phyloP scores from a whole-genome alignment of 169 alveolate genomes.

The Neospora caninum region DNA sequence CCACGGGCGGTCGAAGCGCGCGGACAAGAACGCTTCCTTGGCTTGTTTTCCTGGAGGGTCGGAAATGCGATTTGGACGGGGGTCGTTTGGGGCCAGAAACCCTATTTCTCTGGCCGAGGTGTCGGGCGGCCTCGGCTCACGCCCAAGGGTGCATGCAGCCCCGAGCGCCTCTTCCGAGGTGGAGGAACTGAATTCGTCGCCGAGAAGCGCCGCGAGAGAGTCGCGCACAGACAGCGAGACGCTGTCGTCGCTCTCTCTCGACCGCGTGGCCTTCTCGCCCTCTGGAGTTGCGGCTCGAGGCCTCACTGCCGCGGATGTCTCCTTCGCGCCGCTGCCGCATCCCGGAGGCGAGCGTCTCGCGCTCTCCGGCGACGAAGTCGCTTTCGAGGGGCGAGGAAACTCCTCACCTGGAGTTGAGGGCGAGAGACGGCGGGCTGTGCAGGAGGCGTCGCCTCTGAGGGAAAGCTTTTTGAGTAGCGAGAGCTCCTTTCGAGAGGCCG shows the following conservation, averaged over 20 bases:
- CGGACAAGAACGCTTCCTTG: not conserved
- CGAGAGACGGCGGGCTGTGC: not conserved
- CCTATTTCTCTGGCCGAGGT: not conserved
- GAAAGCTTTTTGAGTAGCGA: not conserved
- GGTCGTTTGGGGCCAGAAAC: too few relatives aligned
- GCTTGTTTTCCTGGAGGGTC: not conserved
- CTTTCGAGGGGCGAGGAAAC: not conserved
- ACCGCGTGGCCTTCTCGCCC: not conserved
- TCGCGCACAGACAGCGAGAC: not conserved
- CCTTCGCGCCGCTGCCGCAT: not conserved
- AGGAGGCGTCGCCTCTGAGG: not conserved
- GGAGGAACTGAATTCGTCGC: too few relatives aligned
- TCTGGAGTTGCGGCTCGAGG: not conserved
- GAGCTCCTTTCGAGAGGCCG: not conserved
- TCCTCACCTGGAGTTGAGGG: not conserved
- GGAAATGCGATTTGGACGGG: too few relatives aligned
- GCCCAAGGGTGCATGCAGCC: too few relatives aligned
- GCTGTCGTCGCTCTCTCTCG: not conserved
- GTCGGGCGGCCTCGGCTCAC: too few relatives aligned
- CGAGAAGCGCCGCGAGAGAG: not conserved
- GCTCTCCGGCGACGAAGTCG: not conserved
- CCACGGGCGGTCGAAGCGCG: conserved; percentile 4
- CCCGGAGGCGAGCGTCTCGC: not conserved
- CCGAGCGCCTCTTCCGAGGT: too few relatives aligned
- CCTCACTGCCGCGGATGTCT: not conserved